Evolutionary conservation across 2,329 filamentous ascomycete genomes (phyloP).

Genomic region (Trichophyton benhamiae): DNA sequence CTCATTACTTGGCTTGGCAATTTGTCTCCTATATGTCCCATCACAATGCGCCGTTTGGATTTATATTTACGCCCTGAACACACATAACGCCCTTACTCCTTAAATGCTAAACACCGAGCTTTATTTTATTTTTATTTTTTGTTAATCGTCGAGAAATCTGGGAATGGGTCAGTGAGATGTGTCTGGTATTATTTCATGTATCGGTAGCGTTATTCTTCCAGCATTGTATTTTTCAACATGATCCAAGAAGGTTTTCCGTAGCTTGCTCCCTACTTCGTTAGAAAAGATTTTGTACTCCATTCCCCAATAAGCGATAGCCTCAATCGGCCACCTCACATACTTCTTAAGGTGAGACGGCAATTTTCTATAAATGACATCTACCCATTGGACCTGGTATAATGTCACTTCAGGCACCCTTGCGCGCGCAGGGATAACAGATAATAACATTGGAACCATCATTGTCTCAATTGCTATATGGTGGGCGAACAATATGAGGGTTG

Average conservation of each 20-base stretch:
- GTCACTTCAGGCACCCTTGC: not conserved
- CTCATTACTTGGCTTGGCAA: not conserved
- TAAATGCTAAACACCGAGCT: not conserved
- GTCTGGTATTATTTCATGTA: not conserved
- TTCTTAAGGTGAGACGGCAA: not conserved
- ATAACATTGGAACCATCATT: not conserved
- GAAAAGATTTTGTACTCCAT: not conserved
- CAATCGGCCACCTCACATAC: constrained; percentile 1
- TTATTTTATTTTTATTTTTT: not conserved
- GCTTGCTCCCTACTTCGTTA: not conserved
- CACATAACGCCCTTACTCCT: not conserved
- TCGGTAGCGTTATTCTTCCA: not conserved
- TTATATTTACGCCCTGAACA: not conserved
- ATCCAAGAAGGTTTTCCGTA: not conserved
- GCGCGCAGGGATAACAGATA: not conserved
- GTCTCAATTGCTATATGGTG: not conserved
- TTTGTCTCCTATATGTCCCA: not conserved
- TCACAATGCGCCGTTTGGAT: not conserved
- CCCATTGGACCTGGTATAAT: constrained; percentile 2
- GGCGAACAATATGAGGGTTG: not conserved
- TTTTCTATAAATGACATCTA: not conserved
- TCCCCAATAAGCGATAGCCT: not conserved
- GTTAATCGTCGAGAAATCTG: not conserved
- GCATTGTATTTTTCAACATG: not conserved
- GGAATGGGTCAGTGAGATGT: not conserved